A percentile compares a stretch with the other conserved stretches of the same genome.
Evolutionary conservation across 1,284 basidiomycete genomes (phyloP).

Genomic region (Sanghuangporus sanghuang): DNA sequence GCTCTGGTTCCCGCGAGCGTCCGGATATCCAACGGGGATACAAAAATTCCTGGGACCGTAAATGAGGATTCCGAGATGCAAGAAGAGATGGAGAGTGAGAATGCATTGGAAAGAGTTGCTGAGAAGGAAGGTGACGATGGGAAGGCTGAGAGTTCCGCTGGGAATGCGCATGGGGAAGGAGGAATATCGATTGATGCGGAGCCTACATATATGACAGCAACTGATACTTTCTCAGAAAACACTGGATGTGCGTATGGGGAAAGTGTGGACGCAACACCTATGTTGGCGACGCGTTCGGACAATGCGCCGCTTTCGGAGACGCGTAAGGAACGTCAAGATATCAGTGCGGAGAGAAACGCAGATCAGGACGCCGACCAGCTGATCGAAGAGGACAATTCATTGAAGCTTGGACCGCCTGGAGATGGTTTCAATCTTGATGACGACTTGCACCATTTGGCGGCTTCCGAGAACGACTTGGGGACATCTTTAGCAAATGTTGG

Average conservation of each 20-base stretch:
- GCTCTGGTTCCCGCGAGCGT: not conserved
- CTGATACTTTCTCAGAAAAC: not conserved
- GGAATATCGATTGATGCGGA: not conserved
- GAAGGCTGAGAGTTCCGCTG: not conserved
- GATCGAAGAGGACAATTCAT: not conserved
- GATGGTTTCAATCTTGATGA: not conserved
- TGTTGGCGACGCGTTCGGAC: not conserved
- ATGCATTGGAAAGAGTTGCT: not conserved
- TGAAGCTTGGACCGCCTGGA: not conserved
- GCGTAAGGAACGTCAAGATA: not conserved
- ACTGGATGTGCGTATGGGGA: not conserved
- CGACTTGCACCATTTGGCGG: not conserved
- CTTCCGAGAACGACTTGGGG: not conserved
- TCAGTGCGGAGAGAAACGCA: not conserved
- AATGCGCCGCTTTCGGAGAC: not conserved
- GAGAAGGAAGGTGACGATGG: not conserved
- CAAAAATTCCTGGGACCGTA: not conserved
- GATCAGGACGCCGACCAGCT: not conserved
- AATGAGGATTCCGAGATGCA: not conserved
- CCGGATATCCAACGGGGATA: not conserved
- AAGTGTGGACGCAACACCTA: not conserved
- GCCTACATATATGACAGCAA: not conserved
- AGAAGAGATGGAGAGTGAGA: not conserved
- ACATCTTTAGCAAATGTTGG: not conserved
- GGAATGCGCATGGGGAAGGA: slow-evolving; percentile 1